Evolutionary conservation across 202 grass and related monocot species (phyloP).

Genomic region (Panicum virgatum): DNA sequence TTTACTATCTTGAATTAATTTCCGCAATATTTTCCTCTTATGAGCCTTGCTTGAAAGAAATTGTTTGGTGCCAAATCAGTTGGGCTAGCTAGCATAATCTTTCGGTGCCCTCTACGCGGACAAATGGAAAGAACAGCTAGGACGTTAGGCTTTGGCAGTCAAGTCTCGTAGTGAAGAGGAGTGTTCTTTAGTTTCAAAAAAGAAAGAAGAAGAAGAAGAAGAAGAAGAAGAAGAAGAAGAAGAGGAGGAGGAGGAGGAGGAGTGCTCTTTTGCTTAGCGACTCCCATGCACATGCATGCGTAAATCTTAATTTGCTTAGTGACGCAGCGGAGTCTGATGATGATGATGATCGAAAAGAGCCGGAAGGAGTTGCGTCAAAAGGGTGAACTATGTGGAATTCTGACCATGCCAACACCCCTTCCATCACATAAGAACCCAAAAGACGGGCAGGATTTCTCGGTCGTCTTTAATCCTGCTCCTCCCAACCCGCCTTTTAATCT

Average conservation of each 20-base stretch:
- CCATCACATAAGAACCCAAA: conserved; percentile 47
- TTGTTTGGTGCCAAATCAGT: neutral
- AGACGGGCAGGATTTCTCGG: conserved; percentile 12
- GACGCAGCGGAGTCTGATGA: conserved; percentile 9
- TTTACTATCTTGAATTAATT: neutral
- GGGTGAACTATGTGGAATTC: conserved; percentile 73
- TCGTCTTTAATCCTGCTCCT: conserved; percentile 46
- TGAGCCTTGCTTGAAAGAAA: neutral
- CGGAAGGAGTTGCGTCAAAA: conserved; percentile 44
- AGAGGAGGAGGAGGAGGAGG: no score
- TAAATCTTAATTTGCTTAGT: conserved; percentile 7
- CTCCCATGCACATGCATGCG: neutral
- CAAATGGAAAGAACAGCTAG: neutral
- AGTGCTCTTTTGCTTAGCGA: conserved; percentile 41
- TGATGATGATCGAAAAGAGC: conserved; percentile 23
- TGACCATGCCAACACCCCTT: conserved; percentile 62
- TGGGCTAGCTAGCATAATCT: neutral
- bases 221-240: no score
- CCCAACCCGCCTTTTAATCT: conserved; percentile 4
- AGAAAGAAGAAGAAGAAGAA: no score
- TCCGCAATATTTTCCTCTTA: neutral
- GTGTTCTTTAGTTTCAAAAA: no score
- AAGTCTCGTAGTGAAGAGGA: neutral
- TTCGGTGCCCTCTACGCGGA: neutral
- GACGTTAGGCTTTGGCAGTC: neutral